Evolutionary conservation across 164 flowering plant genomes (phyloP), one percentile per base, ranked within the genome.

Genomic region (Piper betle): DNA sequence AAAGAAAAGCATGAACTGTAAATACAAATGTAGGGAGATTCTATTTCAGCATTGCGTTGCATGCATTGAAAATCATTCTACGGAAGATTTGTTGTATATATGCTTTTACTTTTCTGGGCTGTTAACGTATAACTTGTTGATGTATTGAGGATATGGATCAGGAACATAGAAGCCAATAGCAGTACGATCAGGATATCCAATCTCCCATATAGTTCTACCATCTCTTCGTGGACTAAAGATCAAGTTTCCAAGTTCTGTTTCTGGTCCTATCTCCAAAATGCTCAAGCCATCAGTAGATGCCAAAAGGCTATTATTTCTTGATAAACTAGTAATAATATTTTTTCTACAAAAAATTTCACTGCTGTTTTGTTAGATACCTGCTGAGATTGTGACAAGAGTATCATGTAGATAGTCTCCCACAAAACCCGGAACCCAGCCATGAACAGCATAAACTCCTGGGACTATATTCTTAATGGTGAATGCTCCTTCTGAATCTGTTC

Each of bases 141-240:
- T 77, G 57, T 73, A 79, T 63, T 60, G 61, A 13, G 82, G 83
- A 60, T 79, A 74, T 57, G 77, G 78, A 69, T 79, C 78, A 62
- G 83, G 87, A 55, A 83, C 77, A 56, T 60, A 79, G 72, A 18
- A 81, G 39, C 70, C 81, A 17, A 55, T 52, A 2, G 84, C 78
- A 5, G 82, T 77, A 5, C 84, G 79, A 65, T 83, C 87, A 20
- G 84, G 82, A 52, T 55, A 73, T 46, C 84, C 87, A 17, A 83
- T 81, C 70, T 81, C 79, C 87, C 87, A 83, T 33, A 80, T 25
- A 3, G 83, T 83, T 40, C 82, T 78, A 61, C 87, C 84, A 61
- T 77, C 69, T 75, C 85, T 72, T 0, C 62, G 67, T 37, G 87
- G 84, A 40, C 39, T 64, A 57, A 62, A 81, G 46, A 54, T 62